A percentile compares a stretch with the other conserved stretches of the same genome.
These are phyloP conservation scores for Luffa acutangula DNA, from an alignment of 306 rosid species.

Conservation along the genomic window DNA sequence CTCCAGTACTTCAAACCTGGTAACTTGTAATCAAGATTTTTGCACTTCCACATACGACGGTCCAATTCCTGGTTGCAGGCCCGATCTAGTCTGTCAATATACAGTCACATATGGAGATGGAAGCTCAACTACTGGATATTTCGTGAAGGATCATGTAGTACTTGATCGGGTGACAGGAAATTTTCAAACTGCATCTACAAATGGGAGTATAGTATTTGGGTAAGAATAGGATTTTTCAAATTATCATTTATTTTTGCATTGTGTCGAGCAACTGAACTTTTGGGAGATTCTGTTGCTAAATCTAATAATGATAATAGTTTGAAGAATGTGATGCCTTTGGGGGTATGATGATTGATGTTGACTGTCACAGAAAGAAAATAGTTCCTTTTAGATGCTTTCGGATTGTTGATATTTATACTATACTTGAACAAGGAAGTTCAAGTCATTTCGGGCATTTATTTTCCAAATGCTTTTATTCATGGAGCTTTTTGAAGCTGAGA, in stretches of 20 bases:
- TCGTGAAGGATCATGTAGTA: constrained; percentile 52
- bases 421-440: neutral
- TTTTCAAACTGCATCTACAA: constrained; percentile 21
- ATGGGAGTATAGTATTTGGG: constrained; percentile 62
- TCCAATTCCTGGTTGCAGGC: constrained; percentile 44
- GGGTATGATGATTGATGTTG: neutral
- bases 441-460: neutral
- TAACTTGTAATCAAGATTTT: constrained; percentile 51
- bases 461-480: neutral
- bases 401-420: neutral
- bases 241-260: neutral
- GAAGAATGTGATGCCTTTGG: neutral
- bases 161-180: constrained; percentile 41
- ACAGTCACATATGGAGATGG: constrained; percentile 78
- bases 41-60: constrained; percentile 47
- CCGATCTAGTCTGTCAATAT: constrained; percentile 43
- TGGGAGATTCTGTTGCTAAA: neutral
- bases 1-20: constrained; percentile 42
- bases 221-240: constrained; percentile 28
- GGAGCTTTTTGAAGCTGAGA: neutral
- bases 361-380: neutral
- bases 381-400: neutral
- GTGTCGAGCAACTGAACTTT: neutral
- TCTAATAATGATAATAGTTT: neutral
- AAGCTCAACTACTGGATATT: constrained; percentile 62